phyloP scores from a whole-genome alignment of 2,329 filamentous ascomycete species.

The Pseudogymnoascus sp. region DNA sequence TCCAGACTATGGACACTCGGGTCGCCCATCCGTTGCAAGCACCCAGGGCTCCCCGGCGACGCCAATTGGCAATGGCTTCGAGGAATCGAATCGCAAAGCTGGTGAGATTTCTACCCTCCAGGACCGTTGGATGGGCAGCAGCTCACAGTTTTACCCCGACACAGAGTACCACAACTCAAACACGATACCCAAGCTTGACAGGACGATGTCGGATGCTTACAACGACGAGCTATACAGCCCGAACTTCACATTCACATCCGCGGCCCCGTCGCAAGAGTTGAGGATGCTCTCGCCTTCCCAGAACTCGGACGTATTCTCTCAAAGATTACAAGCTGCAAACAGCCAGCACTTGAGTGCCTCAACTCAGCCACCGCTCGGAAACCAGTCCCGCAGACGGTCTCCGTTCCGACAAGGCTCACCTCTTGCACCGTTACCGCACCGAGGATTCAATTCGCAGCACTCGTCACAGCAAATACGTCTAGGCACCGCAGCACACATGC shows the following conservation, averaged over 20 bases:
- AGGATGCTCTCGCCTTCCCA: conserved; percentile 36
- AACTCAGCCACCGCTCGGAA: conserved; percentile 38
- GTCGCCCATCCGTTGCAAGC: conserved; percentile 45
- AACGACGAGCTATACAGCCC: conserved; percentile 80
- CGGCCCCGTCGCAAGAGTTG: conserved; percentile 42
- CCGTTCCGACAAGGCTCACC: conserved; percentile 72
- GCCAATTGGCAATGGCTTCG: conserved; percentile 43
- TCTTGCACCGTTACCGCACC: conserved; percentile 39
- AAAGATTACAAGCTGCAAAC: conserved; percentile 72
- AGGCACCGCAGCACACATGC: conserved; percentile 49
- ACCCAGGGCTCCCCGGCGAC: conserved; percentile 56
- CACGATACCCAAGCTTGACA: conserved; percentile 66
- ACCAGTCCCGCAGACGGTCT: conserved; percentile 58
- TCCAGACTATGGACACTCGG: conserved; percentile 23
- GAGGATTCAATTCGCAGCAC: conserved; percentile 30
- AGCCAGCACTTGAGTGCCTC: conserved; percentile 59
- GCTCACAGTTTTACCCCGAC: conserved; percentile 53
- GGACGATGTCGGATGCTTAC: conserved; percentile 80
- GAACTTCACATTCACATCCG: conserved; percentile 51
- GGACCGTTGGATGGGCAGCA: conserved; percentile 48
- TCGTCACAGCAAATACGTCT: conserved; percentile 34
- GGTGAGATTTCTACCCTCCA: conserved; percentile 39
- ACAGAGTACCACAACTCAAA: conserved; percentile 46
- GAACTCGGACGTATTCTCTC: conserved; percentile 58
- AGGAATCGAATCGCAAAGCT: conserved; percentile 42